These are phyloP conservation scores for Helianthus annuus DNA, from an alignment of 129 eudicot genomes.

Conservation along the genomic window DNA sequence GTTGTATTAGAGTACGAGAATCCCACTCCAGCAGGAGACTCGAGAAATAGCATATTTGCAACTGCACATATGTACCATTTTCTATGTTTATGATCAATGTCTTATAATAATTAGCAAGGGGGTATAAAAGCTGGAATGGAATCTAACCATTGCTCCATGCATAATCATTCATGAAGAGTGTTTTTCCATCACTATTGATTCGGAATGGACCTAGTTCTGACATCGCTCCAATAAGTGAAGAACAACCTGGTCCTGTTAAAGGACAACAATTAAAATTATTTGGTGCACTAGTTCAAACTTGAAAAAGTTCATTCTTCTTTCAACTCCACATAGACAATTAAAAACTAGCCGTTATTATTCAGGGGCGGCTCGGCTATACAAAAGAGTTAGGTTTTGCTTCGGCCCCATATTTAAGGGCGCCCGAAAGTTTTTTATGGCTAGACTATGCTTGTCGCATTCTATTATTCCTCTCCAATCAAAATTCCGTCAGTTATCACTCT, in stretches of 20 bases:
- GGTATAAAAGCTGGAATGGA: neutral
- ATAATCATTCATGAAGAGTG: constrained; percentile 36
- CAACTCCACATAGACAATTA: neutral
- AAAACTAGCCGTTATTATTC: no score
- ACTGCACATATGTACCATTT: constrained; percentile 27
- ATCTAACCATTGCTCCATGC: constrained; percentile 54
- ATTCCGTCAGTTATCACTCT: no score
- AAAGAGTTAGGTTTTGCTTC: no score
- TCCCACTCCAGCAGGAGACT: constrained; percentile 67
- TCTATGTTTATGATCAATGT: constrained; percentile 10
- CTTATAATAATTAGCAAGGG: neutral
- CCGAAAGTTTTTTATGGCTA: no score
- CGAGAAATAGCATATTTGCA: constrained; percentile 59
- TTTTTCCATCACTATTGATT: constrained; percentile 44
- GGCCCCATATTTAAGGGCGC: no score
- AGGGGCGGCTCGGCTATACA: no score
- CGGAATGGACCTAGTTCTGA: constrained; percentile 52
- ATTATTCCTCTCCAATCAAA: no score
- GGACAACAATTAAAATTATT: neutral
- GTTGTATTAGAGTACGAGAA: constrained; percentile 55
- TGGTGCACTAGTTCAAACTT: neutral
- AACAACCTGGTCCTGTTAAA: constrained; percentile 39
- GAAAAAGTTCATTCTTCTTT: neutral
- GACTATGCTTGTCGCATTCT: no score
- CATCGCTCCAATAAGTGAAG: constrained; percentile 47